Base-by-base conservation (phyloP, 2,329 filamentous ascomycete genomes). In the Waltergamsia citrina region DNA sequence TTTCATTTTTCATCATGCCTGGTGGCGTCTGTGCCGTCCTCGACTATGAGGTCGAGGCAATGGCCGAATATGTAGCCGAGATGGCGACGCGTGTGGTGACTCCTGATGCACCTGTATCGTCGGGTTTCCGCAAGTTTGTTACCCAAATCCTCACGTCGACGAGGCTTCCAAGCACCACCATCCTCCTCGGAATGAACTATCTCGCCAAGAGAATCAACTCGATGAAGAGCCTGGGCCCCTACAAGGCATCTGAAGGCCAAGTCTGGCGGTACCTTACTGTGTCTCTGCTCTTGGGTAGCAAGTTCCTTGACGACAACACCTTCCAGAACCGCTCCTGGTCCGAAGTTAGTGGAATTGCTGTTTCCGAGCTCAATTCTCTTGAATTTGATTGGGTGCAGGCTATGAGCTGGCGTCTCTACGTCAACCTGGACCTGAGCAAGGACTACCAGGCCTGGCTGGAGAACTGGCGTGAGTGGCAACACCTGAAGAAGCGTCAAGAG, bases 311-410 rank as follows among this genome's bases (percentile, higher is more conserved):
- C 51, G 88, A 94, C 67, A 94, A 94, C 62, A 95, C 88, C 6
- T 95, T 95, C 61, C 88, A 94, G 69, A 95, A 94, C 63, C 82
- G 85, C 36, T 94, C 88, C 2, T 95, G 88, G 88, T 85, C 88
- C 5, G 88, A 95, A 53, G 88, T 95, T 34, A 94, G 86, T 59
- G 85, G 85, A 41, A 94, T 95, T 44, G 69, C 80, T 21, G 86
- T 94, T 15, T 62, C 72, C 3, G 86, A 94, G 51, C 70, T 95
- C 45, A 94, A 94, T 62, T 67, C 71, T 39, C 73, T 94, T 55
- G 88, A 95, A 65, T 76, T 81, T 48, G 82, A 93, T 47, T 95
- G 88, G 88, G 71, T 95, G 26, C 69, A 76, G 36, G 78, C 80
- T 27, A 92, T 93, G 54, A 70, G 77, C 46, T 94, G 85, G 81